A percentile compares a stretch with the other conserved stretches of the same genome.
These are phyloP conservation scores for Vitis riparia DNA, from an alignment of 164 flowering plant genomes.

Conservation along the genomic window DNA sequence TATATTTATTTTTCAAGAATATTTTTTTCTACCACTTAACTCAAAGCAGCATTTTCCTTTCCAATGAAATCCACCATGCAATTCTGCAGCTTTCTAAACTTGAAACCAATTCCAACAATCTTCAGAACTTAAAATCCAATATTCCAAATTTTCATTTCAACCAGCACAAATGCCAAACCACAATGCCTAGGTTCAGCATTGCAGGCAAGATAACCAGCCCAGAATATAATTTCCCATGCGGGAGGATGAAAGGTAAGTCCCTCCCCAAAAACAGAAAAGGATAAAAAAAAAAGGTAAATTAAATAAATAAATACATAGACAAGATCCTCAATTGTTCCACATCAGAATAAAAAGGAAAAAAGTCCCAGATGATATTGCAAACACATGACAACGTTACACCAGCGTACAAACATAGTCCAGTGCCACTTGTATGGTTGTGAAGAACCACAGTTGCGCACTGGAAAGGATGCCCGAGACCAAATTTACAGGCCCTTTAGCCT, in stretches of 20 bases:
- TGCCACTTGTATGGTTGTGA: constrained; percentile 3
- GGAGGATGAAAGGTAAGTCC: too few relatives aligned
- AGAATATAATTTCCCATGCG: too few relatives aligned
- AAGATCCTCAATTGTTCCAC: constrained; percentile 4
- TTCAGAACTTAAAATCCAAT: too few relatives aligned
- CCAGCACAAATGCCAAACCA: background rate
- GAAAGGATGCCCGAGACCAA: constrained; percentile 6
- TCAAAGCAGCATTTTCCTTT: too few relatives aligned
- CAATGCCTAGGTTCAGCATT: background rate
- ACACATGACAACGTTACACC: constrained; percentile 11
- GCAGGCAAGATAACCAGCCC: background rate
- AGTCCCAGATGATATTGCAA: constrained; percentile 11
- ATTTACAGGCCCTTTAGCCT: constrained; percentile 10
- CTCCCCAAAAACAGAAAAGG: background rate
- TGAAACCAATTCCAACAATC: too few relatives aligned
- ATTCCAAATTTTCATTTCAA: too few relatives aligned
- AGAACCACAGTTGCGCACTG: background rate
- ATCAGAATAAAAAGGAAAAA: background rate
- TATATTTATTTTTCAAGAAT: too few relatives aligned
- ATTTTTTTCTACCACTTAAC: too few relatives aligned
- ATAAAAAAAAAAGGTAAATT: background rate
- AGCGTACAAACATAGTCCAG: constrained; percentile 10
- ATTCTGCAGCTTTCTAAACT: too few relatives aligned
- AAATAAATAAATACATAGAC: constrained; percentile 12
- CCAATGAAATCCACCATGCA: too few relatives aligned